A percentile compares a stretch with the other conserved stretches of the same genome.
These are phyloP conservation scores for Verbena officinalis DNA, from an alignment of 257 asterid species.

Conservation along the genomic window DNA sequence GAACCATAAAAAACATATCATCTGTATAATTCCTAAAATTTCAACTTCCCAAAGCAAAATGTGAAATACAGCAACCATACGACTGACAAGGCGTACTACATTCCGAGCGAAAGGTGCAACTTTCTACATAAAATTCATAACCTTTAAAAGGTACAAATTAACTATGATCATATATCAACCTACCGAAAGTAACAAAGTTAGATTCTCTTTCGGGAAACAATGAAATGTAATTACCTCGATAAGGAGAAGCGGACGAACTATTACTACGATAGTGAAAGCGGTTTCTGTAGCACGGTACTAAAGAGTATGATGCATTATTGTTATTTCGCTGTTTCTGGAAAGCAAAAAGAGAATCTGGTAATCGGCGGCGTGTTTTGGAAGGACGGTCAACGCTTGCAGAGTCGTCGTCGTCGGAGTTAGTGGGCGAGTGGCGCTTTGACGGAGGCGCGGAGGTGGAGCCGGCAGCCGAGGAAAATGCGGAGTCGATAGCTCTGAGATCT, in stretches of 20 bases:
- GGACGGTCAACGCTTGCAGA: conserved; percentile 31
- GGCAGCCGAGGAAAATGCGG: conserved; percentile 45
- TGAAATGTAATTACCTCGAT: conserved; percentile 37
- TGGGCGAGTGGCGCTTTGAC: conserved; percentile 36
- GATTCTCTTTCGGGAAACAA: conserved; percentile 1
- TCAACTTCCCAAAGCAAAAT: background rate
- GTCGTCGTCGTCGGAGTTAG: conserved; percentile 15
- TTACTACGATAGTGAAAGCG: conserved; percentile 18
- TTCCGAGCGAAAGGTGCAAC: background rate
- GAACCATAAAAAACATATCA: background rate
- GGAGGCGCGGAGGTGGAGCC: conserved; percentile 27
- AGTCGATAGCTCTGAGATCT: conserved; percentile 73
- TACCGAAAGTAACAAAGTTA: background rate
- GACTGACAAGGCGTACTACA: background rate
- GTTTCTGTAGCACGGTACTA: conserved; percentile 45
- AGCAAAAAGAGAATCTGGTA: conserved; percentile 73
- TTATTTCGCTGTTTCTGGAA: conserved; percentile 38
- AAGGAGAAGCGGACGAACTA: conserved; percentile 22
- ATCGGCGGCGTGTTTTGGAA: conserved; percentile 55
- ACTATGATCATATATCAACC: background rate
- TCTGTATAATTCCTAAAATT: background rate
- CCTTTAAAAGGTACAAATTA: background rate
- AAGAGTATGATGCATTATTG: conserved; percentile 18
- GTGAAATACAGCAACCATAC: background rate
- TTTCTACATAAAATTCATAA: background rate